A percentile compares a stretch with the other conserved stretches of the same genome.
phyloP scores from a whole-genome alignment of 768 basidiomycete genomes.

The Amanita molliuscula region DNA sequence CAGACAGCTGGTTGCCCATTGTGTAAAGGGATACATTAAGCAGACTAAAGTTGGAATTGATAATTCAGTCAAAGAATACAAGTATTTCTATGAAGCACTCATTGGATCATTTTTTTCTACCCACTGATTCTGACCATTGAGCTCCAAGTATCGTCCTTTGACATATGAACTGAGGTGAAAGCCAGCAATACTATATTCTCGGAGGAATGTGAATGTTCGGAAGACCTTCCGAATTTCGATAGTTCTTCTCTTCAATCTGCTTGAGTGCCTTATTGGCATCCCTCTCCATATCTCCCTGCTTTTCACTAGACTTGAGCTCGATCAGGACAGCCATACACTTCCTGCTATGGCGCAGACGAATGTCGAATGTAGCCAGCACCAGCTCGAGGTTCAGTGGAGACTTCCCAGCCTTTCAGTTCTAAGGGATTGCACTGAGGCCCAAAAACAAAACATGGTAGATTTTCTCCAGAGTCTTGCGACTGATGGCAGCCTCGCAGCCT shows the following conservation, averaged over 20 bases:
- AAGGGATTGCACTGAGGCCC: slow-evolving; percentile 6
- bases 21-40: too few species aligned
- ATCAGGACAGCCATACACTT: slow-evolving; percentile 9
- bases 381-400: slow-evolving; percentile 8
- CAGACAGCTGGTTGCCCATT: too few species aligned
- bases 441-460: slow-evolving; percentile 7
- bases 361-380: slow-evolving; percentile 7
- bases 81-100: too few species aligned
- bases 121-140: slow-evolving; percentile 6
- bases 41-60: too few species aligned
- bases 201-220: slow-evolving; percentile 7
- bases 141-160: slow-evolving; percentile 11
- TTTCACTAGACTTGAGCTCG: slow-evolving; percentile 10
- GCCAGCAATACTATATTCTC: slow-evolving; percentile 11
- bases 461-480: slow-evolving; percentile 7
- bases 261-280: slow-evolving; percentile 9
- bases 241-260: slow-evolving; percentile 9
- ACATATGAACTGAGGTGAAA: slow-evolving; percentile 10
- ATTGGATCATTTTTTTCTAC: slow-evolving; percentile 8
- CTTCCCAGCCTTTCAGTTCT: slow-evolving; percentile 7
- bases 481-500: slow-evolving; percentile 9
- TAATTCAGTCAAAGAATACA: too few species aligned
- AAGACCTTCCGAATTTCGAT: slow-evolving; percentile 8
- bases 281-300: slow-evolving; percentile 6
- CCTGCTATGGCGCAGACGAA: slow-evolving; percentile 7